phyloP scores from a whole-genome alignment of 495 filamentous ascomycete species.

The Glarea lozoyensis region DNA sequence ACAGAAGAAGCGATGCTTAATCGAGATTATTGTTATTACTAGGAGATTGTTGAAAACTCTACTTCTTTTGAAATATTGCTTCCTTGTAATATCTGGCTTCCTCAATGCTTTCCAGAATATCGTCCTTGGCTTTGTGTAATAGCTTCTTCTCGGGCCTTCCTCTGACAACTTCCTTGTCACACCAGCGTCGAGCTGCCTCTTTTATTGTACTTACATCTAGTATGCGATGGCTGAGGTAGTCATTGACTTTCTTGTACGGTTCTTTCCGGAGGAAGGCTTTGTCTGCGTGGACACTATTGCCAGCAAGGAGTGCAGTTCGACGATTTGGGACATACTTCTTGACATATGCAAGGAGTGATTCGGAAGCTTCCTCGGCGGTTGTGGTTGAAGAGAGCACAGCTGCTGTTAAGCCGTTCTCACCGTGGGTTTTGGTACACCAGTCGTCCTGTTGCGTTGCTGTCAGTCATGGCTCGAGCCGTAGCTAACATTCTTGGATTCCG shows the following conservation, averaged over 20 bases:
- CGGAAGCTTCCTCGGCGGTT: constrained; percentile 63
- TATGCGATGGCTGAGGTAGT: constrained; percentile 80
- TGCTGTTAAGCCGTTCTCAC: constrained; percentile 66
- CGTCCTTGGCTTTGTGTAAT: constrained; percentile 73
- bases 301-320: constrained; percentile 64
- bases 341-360: constrained; percentile 69
- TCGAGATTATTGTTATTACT: too few species aligned
- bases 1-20: too few species aligned
- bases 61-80: constrained; percentile 44
- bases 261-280: constrained; percentile 66
- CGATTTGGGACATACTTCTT: constrained; percentile 54
- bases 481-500: background rate
- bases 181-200: constrained; percentile 81
- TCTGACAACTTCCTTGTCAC: constrained; percentile 44
- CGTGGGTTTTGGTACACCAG: constrained; percentile 50
- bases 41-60: too few species aligned
- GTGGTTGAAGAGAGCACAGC: constrained; percentile 66
- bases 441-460: constrained; percentile 27
- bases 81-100: constrained; percentile 78
- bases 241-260: constrained; percentile 63
- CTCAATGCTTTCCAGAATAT: constrained; percentile 91
- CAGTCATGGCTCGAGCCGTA: background rate
- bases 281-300: constrained; percentile 89
- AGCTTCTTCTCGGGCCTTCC: constrained; percentile 61
- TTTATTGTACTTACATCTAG: constrained; percentile 87